Percentiles rank a stretch among this genome's conserved stretches.
Conservation (phyloP, 257 asterid genomes). For the Petrea volubilis region DNA sequence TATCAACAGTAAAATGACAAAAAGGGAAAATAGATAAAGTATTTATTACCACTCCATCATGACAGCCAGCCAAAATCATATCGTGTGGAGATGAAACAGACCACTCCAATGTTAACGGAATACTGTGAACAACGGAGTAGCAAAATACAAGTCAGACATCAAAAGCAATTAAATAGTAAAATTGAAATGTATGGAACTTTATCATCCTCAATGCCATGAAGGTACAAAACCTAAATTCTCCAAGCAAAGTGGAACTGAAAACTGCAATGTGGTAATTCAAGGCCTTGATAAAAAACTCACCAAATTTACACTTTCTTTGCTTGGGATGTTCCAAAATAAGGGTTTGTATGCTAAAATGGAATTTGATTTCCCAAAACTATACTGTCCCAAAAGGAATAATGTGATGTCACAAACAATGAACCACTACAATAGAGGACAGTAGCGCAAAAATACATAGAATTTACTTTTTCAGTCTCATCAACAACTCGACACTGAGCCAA, state of each 20-base stretch:
- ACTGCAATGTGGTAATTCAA: neutral
- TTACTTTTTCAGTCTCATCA: neutral
- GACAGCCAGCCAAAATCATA: constrained; percentile 90
- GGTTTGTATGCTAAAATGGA: too few species aligned
- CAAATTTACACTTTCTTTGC: too few species aligned
- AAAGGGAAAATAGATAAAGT: constrained; percentile 17
- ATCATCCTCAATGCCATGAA: constrained; percentile 2
- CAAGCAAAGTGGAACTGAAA: neutral
- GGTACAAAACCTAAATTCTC: neutral
- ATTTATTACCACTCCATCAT: constrained; percentile 88
- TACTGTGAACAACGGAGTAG: constrained; percentile 45
- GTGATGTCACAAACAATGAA: neutral
- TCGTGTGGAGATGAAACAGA: constrained; percentile 73
- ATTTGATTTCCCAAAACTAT: too few species aligned
- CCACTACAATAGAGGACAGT: neutral
- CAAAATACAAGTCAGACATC: constrained; percentile 21
- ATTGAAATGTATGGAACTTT: neutral
- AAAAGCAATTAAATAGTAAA: neutral
- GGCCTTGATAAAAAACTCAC: neutral
- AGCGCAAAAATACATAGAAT: neutral
- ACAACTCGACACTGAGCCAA: neutral
- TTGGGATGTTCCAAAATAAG: too few species aligned
- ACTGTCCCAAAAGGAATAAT: too few species aligned
- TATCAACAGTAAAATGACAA: constrained; percentile 10
- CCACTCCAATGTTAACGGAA: constrained; percentile 86